Evolutionary conservation across 441 rosid genomes (phyloP).

Genomic region (Arabidopsis hybrid): DNA sequence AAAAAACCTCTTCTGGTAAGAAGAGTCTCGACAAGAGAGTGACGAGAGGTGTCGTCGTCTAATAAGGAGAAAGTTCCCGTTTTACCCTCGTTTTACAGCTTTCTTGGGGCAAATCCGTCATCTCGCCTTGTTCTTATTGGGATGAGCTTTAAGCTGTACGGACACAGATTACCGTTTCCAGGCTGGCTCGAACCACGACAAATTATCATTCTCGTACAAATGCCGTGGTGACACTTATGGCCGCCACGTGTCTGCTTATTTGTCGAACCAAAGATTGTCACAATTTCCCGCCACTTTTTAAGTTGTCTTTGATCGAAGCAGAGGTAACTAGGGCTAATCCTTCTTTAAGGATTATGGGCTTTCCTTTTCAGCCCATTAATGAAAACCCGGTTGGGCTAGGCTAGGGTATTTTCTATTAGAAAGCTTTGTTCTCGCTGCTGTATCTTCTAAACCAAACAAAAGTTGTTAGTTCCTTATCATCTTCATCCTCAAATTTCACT

Average conservation of each 20-base stretch:
- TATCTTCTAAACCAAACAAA: not conserved
- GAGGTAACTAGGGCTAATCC: not conserved
- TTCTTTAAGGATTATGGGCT: not conserved
- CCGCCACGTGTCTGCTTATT: slow-evolving; percentile 32
- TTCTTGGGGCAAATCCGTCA: slow-evolving; percentile 39
- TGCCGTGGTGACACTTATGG: slow-evolving; percentile 4
- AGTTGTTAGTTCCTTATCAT: not conserved
- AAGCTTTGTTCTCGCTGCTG: not conserved
- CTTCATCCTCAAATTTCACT: not conserved
- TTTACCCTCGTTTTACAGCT: slow-evolving; percentile 35
- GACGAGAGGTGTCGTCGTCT: slow-evolving; percentile 32
- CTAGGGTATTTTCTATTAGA: not conserved
- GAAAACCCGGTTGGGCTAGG: not conserved
- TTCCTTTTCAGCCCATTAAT: slow-evolving; percentile 3
- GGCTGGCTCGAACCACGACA: slow-evolving; percentile 44
- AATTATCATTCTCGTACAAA: slow-evolving; percentile 41
- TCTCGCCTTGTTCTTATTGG: not conserved
- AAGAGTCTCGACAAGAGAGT: not conserved
- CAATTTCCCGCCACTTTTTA: not conserved
- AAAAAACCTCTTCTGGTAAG: slow-evolving; percentile 18
- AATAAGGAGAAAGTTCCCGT: slow-evolving; percentile 29
- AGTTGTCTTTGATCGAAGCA: not conserved
- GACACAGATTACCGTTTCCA: slow-evolving; percentile 35
- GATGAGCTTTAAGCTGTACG: slow-evolving; percentile 33
- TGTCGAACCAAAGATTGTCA: not conserved